Base-by-base conservation (phyloP, 768 basidiomycete genomes). In the Galerina sulciceps region DNA sequence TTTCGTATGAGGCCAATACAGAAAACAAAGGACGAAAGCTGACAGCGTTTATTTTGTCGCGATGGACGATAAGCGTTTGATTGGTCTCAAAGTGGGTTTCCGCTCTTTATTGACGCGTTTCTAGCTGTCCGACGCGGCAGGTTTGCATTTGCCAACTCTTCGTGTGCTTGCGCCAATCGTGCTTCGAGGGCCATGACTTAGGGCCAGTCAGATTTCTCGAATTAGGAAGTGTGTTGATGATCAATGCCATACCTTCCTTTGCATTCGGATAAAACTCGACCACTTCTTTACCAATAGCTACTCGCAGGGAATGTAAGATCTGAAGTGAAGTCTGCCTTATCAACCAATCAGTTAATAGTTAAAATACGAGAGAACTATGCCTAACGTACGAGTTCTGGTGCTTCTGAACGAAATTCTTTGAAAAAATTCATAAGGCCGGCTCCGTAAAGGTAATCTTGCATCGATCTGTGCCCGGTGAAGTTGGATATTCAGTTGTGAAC, bases 211-310 rank as follows among this genome's bases (percentile, higher is more conserved):
- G 35, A 58, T n/a, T 15, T 44, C 23, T 38, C 35, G n/a, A 50
- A 59, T 53, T 17, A 9, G 13, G 38, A 36, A 40, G 47, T 52
- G 53, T 10, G 23, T 47, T 35, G 61, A 45, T 42, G 44, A 63
- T 51, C n/a, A 53, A n/a, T 22, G 34, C 51, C 67, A 36, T 53
- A 90, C 94, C 87, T 96, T 96, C 82, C 95, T 93, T 79, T 98
- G 96, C 71, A 98, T 74, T 64, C 96, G 84, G 58, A 98, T 96
- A 36, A 97, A 93, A 69, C 90, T 93, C 48, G 93, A 96, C 96
- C 96, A 98, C 75, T 98, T 98, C 88, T 96, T 96, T 79, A 94
- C 96, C 60, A 98, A 76, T 56, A 98, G 76, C 94, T 94, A 1
- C 88, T 87, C 67, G 88, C 90, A 72, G 92, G 90, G 50, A 92